Evolutionary conservation across 2,329 filamentous ascomycete genomes (phyloP).

Genomic region (Zymoseptoria pseudotritici): DNA sequence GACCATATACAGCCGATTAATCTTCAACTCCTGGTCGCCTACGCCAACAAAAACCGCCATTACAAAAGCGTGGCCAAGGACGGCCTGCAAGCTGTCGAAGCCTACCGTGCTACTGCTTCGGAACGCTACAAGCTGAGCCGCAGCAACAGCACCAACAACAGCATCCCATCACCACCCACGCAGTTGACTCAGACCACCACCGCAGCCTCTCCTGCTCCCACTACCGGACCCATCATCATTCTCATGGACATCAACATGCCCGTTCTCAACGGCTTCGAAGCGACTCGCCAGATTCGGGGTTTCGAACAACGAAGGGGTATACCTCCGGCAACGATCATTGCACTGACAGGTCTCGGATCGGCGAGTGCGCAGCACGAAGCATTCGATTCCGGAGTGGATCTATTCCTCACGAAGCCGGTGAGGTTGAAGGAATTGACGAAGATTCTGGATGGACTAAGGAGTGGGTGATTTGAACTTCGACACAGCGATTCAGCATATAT

Average conservation of each 20-base stretch:
- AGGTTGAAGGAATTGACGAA: constrained; percentile 8
- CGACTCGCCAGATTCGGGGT: constrained; percentile 25
- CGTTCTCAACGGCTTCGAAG: constrained; percentile 28
- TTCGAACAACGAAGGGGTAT: constrained; percentile 24
- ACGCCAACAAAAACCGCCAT: constrained; percentile 31
- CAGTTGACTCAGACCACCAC: neutral
- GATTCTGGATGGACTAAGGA: constrained; percentile 13
- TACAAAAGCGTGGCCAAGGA: constrained; percentile 39
- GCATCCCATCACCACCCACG: neutral
- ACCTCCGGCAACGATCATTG: constrained; percentile 23
- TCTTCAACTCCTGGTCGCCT: constrained; percentile 26
- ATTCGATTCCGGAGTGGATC: constrained; percentile 25
- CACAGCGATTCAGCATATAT: neutral
- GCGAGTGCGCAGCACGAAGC: constrained; percentile 26
- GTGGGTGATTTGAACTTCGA: neutral
- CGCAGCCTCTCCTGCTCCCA: neutral
- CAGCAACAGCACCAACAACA: neutral
- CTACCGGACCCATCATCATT: constrained; percentile 25
- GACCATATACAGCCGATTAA: constrained; percentile 22
- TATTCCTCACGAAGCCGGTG: constrained; percentile 27
- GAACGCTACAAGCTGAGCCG: constrained; percentile 31
- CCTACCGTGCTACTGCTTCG: constrained; percentile 36
- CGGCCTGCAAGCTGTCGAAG: constrained; percentile 34
- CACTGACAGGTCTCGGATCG: constrained; percentile 26
- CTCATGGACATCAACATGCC: constrained; percentile 41